Conservation (phyloP, 768 basidiomycete species). For the Stropharia rugosoannulata region DNA sequence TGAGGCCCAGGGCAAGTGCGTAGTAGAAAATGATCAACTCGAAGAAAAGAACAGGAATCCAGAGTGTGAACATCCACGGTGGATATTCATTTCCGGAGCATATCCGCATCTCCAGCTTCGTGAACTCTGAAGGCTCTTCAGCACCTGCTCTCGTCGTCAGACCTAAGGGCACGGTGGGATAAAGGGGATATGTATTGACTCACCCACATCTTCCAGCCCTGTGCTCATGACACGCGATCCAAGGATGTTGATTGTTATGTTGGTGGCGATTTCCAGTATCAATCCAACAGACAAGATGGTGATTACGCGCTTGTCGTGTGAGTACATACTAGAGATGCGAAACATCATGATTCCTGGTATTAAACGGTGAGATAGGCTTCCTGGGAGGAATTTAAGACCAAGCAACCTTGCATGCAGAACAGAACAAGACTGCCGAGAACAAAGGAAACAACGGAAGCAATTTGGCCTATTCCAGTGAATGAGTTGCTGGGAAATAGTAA, state of each 20-base stretch:
- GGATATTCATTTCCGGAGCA: slow-evolving; percentile 6
- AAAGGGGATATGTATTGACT: not conserved
- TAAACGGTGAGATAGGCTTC: not conserved
- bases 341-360: slow-evolving; percentile 16
- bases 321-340: slow-evolving; percentile 17
- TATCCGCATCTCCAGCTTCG: slow-evolving; percentile 4
- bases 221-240: not conserved
- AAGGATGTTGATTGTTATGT: not conserved
- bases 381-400: not conserved
- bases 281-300: slow-evolving; percentile 2
- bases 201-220: not conserved
- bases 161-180: not conserved
- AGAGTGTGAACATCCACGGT: slow-evolving; percentile 7
- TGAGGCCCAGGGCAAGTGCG: slow-evolving; percentile 4
- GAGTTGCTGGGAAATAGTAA: not conserved
- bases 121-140: slow-evolving; percentile 1
- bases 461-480: not conserved
- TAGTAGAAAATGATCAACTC: slow-evolving; percentile 6
- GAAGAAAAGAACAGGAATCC: slow-evolving; percentile 12
- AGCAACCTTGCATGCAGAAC: slow-evolving; percentile 7
- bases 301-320: slow-evolving; percentile 5
- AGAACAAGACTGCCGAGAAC: not conserved
- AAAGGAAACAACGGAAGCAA: not conserved
- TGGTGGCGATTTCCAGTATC: not conserved
- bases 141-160: not conserved